Evolutionary conservation across 345 rosid species (phyloP).

Genomic region (Eucalyptus regnans): DNA sequence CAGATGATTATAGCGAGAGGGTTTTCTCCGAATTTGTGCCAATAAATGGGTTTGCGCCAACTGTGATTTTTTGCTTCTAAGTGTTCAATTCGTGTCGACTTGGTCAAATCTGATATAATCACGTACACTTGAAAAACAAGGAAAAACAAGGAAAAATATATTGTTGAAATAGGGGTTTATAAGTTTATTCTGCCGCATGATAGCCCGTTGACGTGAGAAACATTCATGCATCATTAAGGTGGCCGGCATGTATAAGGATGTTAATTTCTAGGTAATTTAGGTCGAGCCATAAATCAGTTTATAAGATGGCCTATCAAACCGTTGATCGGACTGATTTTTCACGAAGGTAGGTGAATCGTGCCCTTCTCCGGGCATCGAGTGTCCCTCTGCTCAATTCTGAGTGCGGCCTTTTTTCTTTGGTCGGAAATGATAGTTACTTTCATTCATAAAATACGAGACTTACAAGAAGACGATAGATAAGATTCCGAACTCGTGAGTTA

Average conservation of each 20-base stretch:
- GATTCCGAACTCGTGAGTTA: background rate
- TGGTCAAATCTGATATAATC: background rate
- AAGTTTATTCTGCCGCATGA: background rate
- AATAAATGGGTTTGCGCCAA: background rate
- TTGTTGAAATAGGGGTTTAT: background rate
- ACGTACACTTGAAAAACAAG: background rate
- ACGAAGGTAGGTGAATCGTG: background rate
- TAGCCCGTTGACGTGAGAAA: background rate
- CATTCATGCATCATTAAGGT: background rate
- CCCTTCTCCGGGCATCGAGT: background rate
- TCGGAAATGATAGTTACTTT: no score
- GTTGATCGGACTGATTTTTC: background rate
- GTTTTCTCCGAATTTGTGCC: background rate
- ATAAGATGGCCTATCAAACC: background rate
- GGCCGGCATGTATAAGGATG: background rate
- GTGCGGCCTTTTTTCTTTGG: no score
- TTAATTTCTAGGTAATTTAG: background rate
- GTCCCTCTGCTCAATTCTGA: background rate
- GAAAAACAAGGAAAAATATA: background rate
- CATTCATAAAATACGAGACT: no score
- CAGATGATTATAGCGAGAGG: background rate
- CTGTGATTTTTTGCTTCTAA: background rate
- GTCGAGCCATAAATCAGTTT: background rate
- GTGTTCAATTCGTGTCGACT: background rate
- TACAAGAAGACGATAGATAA: no score